Conservation (phyloP, 306 rosid genomes). For the Citrullus colocynthis region DNA sequence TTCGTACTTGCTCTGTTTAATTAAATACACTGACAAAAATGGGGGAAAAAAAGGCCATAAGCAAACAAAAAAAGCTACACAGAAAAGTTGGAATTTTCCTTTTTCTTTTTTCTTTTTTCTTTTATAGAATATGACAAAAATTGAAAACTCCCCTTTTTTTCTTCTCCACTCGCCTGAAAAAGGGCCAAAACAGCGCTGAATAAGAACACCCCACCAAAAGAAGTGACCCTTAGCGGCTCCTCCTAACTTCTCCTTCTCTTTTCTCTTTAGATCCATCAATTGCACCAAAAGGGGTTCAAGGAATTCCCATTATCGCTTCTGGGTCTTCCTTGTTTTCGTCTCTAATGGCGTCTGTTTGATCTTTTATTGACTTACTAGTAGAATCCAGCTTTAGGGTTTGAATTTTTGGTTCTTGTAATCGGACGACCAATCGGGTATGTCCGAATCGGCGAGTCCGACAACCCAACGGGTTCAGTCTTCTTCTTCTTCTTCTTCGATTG, state of each 20-base stretch:
- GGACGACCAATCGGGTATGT: slow-evolving; percentile 46
- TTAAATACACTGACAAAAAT: neutral
- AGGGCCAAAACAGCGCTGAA: neutral
- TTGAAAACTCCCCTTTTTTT: neutral
- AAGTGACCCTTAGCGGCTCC: neutral
- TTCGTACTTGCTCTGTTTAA: neutral
- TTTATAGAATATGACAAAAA: neutral
- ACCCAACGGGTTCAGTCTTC: slow-evolving; percentile 56
- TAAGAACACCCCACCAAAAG: slow-evolving; percentile 2
- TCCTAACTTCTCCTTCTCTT: neutral
- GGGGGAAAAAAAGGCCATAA: neutral
- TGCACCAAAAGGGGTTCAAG: slow-evolving; percentile 20
- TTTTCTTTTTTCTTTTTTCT: neutral
- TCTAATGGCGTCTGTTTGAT: slow-evolving; percentile 16
- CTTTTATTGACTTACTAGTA: neutral
- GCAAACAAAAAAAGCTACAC: neutral
- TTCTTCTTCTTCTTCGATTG: slow-evolving; percentile 51
- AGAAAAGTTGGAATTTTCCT: neutral
- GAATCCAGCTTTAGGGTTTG: neutral
- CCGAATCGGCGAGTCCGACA: slow-evolving; percentile 46
- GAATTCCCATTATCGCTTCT: slow-evolving; percentile 38
- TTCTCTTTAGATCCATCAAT: slow-evolving; percentile 22
- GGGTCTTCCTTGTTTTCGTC: slow-evolving; percentile 29
- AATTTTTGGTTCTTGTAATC: slow-evolving; percentile 2
- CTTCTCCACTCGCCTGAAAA: neutral